phyloP scores from a whole-genome alignment of 192 early-diverging fungal genomes.

The Coemansia sp. region DNA sequence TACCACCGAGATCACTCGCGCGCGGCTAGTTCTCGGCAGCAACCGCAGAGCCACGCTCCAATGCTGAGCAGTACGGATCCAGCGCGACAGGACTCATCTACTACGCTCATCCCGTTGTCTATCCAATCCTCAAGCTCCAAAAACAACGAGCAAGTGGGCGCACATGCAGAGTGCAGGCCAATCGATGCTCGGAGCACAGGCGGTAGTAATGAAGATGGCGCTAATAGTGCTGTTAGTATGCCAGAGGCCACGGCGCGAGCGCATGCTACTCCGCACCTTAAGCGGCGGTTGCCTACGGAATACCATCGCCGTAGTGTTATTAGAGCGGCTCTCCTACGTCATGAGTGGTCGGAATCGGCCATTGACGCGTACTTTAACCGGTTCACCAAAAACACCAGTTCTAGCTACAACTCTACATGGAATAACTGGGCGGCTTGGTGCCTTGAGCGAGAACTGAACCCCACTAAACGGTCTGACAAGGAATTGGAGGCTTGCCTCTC shows the following conservation, averaged over 20 bases:
- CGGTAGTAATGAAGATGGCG: too few species aligned
- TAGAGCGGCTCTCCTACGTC: background rate
- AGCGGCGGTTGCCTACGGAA: background rate
- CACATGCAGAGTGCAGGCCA: too few species aligned
- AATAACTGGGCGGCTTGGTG: background rate
- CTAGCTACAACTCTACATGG: background rate
- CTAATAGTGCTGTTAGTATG: background rate
- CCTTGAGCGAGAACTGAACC: background rate
- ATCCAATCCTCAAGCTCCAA: background rate
- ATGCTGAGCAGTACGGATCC: background rate
- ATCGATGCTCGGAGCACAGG: too few species aligned
- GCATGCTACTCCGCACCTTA: too few species aligned
- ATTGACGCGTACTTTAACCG: background rate
- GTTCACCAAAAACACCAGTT: background rate
- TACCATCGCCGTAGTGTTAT: background rate
- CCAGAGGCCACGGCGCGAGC: background rate
- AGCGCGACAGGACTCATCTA: background rate
- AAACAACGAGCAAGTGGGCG: too few species aligned
- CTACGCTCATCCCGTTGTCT: background rate
- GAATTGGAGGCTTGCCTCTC: background rate
- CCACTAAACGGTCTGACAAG: background rate
- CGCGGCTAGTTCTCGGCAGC: background rate
- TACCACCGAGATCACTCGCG: background rate
- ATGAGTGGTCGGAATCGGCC: background rate
- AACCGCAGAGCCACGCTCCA: background rate